Conservation (phyloP, 164 flowering plant genomes). For the Pachysandra terminalis region DNA sequence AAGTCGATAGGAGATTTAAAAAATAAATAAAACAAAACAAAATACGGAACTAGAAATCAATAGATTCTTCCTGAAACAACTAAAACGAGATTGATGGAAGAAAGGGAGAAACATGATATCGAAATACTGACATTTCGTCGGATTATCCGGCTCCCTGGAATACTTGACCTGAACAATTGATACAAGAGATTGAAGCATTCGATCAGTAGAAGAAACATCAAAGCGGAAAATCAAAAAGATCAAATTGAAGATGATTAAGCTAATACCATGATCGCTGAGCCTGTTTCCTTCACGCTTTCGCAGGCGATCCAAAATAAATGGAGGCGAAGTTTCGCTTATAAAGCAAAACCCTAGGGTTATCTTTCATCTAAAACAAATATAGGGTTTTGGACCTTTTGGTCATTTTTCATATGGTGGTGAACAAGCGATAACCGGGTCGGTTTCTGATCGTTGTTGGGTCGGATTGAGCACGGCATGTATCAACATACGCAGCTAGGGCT, state of each 20-base stretch:
- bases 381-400: too few species aligned
- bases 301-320: not conserved
- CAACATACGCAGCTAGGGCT: too few species aligned
- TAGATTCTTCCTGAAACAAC: not conserved
- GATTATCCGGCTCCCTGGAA: slow-evolving; percentile 69
- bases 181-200: not conserved
- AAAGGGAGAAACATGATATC: not conserved
- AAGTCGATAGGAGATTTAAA: not conserved
- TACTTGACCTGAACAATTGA: slow-evolving; percentile 56
- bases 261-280: too few species aligned
- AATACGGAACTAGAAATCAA: not conserved
- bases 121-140: slow-evolving; percentile 52
- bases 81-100: not conserved
- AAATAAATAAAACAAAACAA: too few species aligned
- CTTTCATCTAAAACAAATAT: too few species aligned
- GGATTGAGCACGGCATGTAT: too few species aligned
- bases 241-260: too few species aligned
- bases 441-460: too few species aligned
- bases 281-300: not conserved
- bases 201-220: not conserved
- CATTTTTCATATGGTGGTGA: too few species aligned
- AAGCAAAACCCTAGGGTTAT: too few species aligned
- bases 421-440: too few species aligned
- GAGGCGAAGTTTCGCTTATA: too few species aligned
- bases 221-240: not conserved